Evolutionary conservation across 352 stramenopile genomes (phyloP).

Genomic region (Globisporangium apiculatum): DNA sequence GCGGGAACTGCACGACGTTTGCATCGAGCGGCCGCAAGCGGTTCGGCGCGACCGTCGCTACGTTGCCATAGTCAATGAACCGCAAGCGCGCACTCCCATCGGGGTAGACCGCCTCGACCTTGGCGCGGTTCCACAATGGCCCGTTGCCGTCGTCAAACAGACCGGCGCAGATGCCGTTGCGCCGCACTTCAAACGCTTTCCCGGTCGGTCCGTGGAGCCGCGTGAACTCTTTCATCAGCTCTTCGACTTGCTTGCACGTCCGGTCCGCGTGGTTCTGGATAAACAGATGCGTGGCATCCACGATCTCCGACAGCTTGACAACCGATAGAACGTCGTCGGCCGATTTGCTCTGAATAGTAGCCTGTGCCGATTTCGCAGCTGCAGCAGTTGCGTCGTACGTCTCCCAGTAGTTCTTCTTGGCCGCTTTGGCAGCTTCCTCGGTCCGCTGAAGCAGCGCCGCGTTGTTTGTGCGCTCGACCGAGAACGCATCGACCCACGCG

Average conservation of each 20-base stretch:
- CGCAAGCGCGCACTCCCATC: constrained; percentile 73
- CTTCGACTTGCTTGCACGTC: constrained; percentile 83
- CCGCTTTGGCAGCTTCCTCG: constrained; percentile 85
- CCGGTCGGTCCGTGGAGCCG: constrained; percentile 78
- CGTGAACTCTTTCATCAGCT: constrained; percentile 93
- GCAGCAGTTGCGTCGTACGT: constrained; percentile 65
- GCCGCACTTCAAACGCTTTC: constrained; percentile 88
- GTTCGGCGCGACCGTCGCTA: constrained; percentile 73
- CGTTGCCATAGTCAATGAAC: constrained; percentile 97
- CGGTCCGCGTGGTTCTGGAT: constrained; percentile 88
- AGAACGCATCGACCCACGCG: constrained; percentile 90
- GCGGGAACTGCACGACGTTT: constrained; percentile 83
- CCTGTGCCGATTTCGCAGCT: constrained; percentile 34
- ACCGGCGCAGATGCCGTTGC: constrained; percentile 88
- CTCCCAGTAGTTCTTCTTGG: constrained; percentile 94
- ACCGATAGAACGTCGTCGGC: constrained; percentile 59
- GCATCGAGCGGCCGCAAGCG: constrained; percentile 89
- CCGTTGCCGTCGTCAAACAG: constrained; percentile 94
- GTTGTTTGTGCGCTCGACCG: constrained; percentile 88
- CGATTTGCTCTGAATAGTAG: constrained; percentile 29
- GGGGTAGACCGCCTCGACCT: constrained; percentile 74
- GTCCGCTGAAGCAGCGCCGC: constrained; percentile 61
- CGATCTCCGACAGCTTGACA: constrained; percentile 93
- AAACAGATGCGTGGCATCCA: constrained; percentile 91
- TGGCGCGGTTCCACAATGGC: constrained; percentile 92